A percentile compares a stretch with the other conserved stretches of the same genome.
Conservation (phyloP, 805 yeast genomes). For the Lachancea lanzarotensis region DNA sequence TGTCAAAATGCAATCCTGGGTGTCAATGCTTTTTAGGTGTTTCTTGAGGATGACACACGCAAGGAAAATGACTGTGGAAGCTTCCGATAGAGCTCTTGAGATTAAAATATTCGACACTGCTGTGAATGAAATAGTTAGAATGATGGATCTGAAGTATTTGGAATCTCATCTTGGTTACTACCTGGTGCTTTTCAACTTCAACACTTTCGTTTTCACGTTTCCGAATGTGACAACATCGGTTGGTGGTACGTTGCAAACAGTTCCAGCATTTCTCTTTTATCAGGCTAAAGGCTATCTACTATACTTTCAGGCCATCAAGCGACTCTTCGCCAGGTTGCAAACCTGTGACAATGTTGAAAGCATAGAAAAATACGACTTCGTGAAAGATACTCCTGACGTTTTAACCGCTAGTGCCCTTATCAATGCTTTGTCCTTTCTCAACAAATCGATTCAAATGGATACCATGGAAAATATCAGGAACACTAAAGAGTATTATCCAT, state of each 20-base stretch:
- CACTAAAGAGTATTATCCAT: slow-evolving; percentile 21
- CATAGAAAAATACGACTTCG: slow-evolving; percentile 33
- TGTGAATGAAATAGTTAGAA: slow-evolving; percentile 22
- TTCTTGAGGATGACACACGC: slow-evolving; percentile 41
- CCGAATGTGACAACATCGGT: slow-evolving; percentile 26
- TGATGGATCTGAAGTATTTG: slow-evolving; percentile 23
- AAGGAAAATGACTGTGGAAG: slow-evolving; percentile 29
- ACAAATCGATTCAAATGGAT: slow-evolving; percentile 39
- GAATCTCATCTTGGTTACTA: slow-evolving; percentile 27
- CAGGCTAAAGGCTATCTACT: slow-evolving; percentile 43
- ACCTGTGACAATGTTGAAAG: slow-evolving; percentile 22
- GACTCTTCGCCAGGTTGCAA: slow-evolving; percentile 22
- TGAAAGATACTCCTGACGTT: slow-evolving; percentile 35
- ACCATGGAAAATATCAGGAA: slow-evolving; percentile 26
- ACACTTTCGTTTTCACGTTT: slow-evolving; percentile 32
- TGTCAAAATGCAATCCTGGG: slow-evolving; percentile 42
- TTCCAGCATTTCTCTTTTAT: slow-evolving; percentile 43
- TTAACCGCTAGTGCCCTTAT: slow-evolving; percentile 36
- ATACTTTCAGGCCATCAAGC: slow-evolving; percentile 18
- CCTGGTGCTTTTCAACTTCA: slow-evolving; percentile 34
- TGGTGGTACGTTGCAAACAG: slow-evolving; percentile 30
- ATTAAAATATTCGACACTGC: slow-evolving; percentile 37
- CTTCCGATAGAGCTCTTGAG: slow-evolving; percentile 35
- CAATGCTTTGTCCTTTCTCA: slow-evolving; percentile 39
- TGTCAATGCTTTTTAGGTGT: slow-evolving; percentile 38